Percentiles rank a stretch among this genome's conserved stretches.
These are phyloP conservation scores for Magnolia kwangsiensis DNA, from an alignment of 164 flowering plant species.

Conservation along the genomic window DNA sequence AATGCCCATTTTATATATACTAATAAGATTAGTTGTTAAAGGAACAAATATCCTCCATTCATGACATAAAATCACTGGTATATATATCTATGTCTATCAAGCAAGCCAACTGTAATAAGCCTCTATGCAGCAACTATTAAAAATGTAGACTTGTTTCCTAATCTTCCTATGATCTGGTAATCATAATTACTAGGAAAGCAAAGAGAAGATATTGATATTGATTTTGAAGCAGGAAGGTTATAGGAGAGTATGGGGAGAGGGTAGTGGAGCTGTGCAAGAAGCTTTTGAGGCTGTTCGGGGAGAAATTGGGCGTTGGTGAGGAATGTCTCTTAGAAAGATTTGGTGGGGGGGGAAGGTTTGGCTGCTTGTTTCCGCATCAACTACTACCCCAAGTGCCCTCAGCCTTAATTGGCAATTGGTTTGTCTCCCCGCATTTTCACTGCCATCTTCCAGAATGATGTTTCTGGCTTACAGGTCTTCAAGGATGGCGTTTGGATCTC, in stretches of 20 bases:
- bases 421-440: constrained; percentile 85
- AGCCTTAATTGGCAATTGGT: constrained; percentile 75
- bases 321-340: constrained; percentile 47
- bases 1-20: too few species aligned
- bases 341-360: constrained; percentile 53
- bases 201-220: too few species aligned
- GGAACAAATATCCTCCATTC: too few species aligned
- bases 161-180: too few species aligned
- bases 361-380: constrained; percentile 78
- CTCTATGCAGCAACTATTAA: too few species aligned
- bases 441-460: constrained; percentile 61
- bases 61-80: too few species aligned
- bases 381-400: constrained; percentile 85
- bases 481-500: constrained; percentile 58
- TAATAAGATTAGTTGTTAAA: too few species aligned
- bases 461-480: constrained; percentile 72
- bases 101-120: too few species aligned
- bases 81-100: too few species aligned
- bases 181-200: too few species aligned
- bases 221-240: constrained; percentile 46
- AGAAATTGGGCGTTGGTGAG: constrained; percentile 52
- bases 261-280: constrained; percentile 49
- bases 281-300: constrained; percentile 48
- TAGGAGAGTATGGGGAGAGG: constrained; percentile 51
- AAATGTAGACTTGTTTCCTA: too few species aligned